Conservation (phyloP, 2,329 filamentous ascomycete genomes). For the Aspergillus carbonarius region DNA sequence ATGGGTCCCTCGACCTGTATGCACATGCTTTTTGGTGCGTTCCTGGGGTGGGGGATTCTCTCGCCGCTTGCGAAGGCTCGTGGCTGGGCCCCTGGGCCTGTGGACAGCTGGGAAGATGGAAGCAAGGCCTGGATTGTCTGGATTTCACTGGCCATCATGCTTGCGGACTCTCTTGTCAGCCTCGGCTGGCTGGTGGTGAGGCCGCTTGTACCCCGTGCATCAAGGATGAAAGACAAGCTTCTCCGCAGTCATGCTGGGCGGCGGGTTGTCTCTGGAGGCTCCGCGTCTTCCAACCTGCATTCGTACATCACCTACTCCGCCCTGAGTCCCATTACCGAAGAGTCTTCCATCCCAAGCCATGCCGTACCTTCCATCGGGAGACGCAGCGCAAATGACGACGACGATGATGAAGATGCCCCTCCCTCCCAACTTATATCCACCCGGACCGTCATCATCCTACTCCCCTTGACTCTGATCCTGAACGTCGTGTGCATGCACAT, state of each 20-base stretch:
- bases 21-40: constrained; percentile 89
- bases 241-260: constrained; percentile 30
- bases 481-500: constrained; percentile 80
- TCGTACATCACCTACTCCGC: constrained; percentile 34
- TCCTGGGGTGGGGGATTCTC: constrained; percentile 86
- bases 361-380: not conserved
- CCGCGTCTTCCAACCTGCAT: constrained; percentile 19
- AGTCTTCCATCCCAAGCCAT: constrained; percentile 16
- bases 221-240: constrained; percentile 31
- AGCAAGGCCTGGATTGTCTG: constrained; percentile 99
- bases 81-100: constrained; percentile 86
- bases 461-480: constrained; percentile 72
- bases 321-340: constrained; percentile 25
- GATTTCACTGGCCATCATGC: constrained; percentile 94
- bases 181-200: constrained; percentile 73
- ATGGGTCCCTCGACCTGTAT: constrained; percentile 95
- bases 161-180: constrained; percentile 87
- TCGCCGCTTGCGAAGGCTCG: constrained; percentile 82
- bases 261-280: constrained; percentile 26
- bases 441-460: constrained; percentile 69
- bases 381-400: constrained; percentile 34
- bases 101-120: constrained; percentile 84
- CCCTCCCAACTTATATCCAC: constrained; percentile 75
- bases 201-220: constrained; percentile 56
- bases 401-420: constrained; percentile 76